Evolutionary conservation across 1,139 yeast genomes (phyloP), one percentile per base, ranked within the genome.

Genomic region (Pichia sp.): DNA sequence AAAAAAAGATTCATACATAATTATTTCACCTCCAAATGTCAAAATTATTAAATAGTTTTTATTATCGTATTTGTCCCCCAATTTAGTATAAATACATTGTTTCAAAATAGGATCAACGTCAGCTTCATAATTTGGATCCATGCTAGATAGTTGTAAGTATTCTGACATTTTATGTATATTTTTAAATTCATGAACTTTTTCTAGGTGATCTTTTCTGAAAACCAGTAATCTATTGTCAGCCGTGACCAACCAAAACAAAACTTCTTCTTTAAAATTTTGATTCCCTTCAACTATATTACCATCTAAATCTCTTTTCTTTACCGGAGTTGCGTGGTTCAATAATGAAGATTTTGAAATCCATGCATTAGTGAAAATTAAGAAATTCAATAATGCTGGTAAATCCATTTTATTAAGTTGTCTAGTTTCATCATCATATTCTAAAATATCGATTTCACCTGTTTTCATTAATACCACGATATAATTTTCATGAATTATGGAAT

Each of bases 21-120:
- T 68, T 1, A 87, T 67, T 61, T 87, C 95, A 55, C 94, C 94
- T 45, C 92, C 90, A 59, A 80, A 75, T 0, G 95, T 87, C 41
- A 87, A 67, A 6, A 87, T 68, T 0, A 89, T 71, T 49, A 89
- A 62, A 60, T 79, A 81, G 54, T 86, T 90, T 43, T 75, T 69
- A 26, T 69, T 64, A 23, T 56, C 52, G 31, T 58, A 51, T 6
- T 55, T 57, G 54, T 83, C 87, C 3, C 96, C 96, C 37, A 87
- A 59, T 39, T 74, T 76, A 42, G 79, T 74, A 42, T 82, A 71
- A 57, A 82, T 73, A 3, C 83, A 74, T 61, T 85, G 92, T 57
- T 82, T 84, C 47, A 85, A 77, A 37, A 76, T 76, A 2, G 92
- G 90, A 64, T 84, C 92, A 8, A 87, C 87, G 23, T 69, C 66